Evolutionary conservation across 2,329 filamentous ascomycete species (phyloP).

Genomic region (Apiospora rasikravindrae): DNA sequence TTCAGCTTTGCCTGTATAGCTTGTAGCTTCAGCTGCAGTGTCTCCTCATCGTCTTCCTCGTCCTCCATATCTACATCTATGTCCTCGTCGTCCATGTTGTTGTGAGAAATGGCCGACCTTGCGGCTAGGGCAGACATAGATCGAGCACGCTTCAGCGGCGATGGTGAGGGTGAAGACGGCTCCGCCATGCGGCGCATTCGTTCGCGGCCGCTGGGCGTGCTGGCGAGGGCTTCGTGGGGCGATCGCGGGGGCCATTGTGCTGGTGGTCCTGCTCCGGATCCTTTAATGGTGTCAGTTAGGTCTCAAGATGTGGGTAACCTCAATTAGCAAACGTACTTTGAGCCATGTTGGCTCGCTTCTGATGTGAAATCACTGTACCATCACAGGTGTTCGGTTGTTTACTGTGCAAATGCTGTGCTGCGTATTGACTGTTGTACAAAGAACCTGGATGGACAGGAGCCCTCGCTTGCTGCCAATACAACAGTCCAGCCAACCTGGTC

Average conservation of each 20-base stretch:
- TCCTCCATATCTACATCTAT: conserved; percentile 43
- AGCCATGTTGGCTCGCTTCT: conserved; percentile 29
- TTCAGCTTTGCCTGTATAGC: conserved; percentile 88
- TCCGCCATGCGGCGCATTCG: conserved; percentile 72
- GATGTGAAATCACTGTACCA: conserved; percentile 26
- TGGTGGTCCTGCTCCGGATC: conserved; percentile 45
- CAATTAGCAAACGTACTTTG: conserved; percentile 14
- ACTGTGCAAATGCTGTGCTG: background rate
- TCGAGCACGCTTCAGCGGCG: conserved; percentile 61
- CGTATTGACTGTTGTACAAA: conserved; percentile 13
- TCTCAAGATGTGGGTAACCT: background rate
- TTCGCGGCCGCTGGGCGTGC: conserved; percentile 79
- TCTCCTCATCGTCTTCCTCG: conserved; percentile 81
- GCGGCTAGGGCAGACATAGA: conserved; percentile 36
- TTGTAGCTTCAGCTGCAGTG: conserved; percentile 80
- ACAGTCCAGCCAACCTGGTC: background rate
- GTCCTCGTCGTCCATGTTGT: conserved; percentile 39
- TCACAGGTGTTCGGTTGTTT: conserved; percentile 6
- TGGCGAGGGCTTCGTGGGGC: conserved; percentile 66
- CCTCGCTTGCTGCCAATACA: background rate
- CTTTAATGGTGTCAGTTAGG: conserved; percentile 33
- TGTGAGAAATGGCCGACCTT: conserved; percentile 25
- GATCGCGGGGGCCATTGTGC: conserved; percentile 71
- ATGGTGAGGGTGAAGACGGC: conserved; percentile 71
- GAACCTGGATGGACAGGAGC: background rate